Conservation (phyloP, 2,329 filamentous ascomycete genomes). For the Sporothrix curviconia region DNA sequence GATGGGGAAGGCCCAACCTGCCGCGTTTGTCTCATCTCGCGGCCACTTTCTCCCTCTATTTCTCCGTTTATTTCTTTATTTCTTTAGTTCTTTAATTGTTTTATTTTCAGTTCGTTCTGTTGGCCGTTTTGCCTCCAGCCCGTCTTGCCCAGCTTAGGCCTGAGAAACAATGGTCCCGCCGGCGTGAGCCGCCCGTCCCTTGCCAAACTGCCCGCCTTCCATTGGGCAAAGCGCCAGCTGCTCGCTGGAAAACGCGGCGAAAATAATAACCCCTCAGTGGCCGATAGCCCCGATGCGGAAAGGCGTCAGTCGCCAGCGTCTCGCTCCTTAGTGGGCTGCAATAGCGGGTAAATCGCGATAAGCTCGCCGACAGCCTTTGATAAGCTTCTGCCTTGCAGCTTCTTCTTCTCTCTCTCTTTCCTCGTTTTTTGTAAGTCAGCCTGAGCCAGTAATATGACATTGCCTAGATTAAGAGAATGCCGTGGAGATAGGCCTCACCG, state of each 20-base stretch:
- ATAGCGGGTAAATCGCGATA: conserved; percentile 6
- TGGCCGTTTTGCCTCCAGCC: not conserved
- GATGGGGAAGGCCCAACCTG: conserved; percentile 8
- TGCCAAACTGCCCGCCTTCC: not conserved
- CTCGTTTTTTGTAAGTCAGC: too few species aligned
- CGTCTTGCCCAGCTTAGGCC: not conserved
- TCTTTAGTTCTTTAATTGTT: not conserved
- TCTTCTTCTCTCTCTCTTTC: too few species aligned
- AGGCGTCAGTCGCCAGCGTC: not conserved
- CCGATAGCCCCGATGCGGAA: not conserved
- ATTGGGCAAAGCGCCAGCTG: conserved; percentile 10
- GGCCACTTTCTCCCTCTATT: not conserved
- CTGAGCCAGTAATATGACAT: too few species aligned
- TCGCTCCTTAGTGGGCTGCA: not conserved
- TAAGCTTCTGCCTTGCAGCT: too few species aligned
- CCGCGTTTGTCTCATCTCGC: conserved; percentile 2
- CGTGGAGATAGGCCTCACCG: too few species aligned
- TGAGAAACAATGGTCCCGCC: not conserved
- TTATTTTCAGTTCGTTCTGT: too few species aligned
- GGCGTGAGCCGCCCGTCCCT: conserved; percentile 1
- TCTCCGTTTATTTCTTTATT: not conserved
- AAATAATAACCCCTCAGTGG: conserved; percentile 20
- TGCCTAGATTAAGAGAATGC: too few species aligned
- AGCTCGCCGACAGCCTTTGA: not conserved
- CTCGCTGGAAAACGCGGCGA: conserved; percentile 21